Percentiles rank a stretch among this genome's conserved stretches.
phyloP scores from a whole-genome alignment of 2,329 filamentous ascomycete genomes.

The Sarocladium oryzae region DNA sequence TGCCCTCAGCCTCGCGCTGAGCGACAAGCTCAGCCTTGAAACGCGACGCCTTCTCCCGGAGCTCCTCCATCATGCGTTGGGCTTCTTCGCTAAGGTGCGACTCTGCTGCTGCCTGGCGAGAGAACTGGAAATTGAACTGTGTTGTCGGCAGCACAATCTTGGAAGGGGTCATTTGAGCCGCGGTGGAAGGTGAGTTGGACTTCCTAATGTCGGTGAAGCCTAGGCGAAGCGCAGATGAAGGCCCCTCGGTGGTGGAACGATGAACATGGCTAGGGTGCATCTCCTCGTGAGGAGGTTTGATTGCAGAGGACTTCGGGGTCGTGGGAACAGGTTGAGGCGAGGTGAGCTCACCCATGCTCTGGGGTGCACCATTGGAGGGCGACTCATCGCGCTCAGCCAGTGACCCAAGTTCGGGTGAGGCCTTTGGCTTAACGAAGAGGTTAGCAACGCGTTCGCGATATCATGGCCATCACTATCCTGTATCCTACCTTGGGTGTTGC shows the following conservation, averaged over 20 bases:
- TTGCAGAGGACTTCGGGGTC: conserved; percentile 60
- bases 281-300: conserved; percentile 68
- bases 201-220: conserved; percentile 72
- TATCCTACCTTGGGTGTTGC: conserved; percentile 28
- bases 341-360: conserved; percentile 25
- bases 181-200: conserved; percentile 35
- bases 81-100: conserved; percentile 55
- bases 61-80: conserved; percentile 55
- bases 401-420: conserved; percentile 30
- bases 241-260: conserved; percentile 61
- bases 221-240: conserved; percentile 73
- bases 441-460: not conserved
- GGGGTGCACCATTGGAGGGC: conserved; percentile 20
- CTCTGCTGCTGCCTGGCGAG: conserved; percentile 41
- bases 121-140: conserved; percentile 62
- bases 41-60: conserved; percentile 64
- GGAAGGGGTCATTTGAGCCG: conserved; percentile 56
- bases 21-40: conserved; percentile 64
- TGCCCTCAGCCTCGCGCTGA: conserved; percentile 50
- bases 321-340: conserved; percentile 29
- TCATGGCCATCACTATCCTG: not conserved
- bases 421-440: conserved; percentile 20
- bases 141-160: conserved; percentile 51
- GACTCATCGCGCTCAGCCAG: conserved; percentile 39
- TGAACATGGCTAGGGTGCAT: conserved; percentile 90